Percentiles rank a stretch among this genome's conserved stretches.
Conservation (phyloP, 345 rosid genomes). For the Populus deltoides region DNA sequence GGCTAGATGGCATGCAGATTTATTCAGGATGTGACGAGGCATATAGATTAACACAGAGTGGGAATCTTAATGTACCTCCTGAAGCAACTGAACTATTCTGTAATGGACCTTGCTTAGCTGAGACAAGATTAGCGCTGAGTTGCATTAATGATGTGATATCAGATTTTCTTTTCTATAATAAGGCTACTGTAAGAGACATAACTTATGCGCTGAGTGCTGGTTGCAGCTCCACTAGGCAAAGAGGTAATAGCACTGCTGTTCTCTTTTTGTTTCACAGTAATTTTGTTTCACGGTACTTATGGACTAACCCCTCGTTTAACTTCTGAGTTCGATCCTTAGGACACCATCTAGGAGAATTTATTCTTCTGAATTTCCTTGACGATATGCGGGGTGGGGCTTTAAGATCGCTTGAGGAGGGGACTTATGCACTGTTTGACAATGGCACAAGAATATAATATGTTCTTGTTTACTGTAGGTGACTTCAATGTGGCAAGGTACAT, state of each 20-base stretch:
- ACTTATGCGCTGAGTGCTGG: slow-evolving; percentile 39
- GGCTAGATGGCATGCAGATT: slow-evolving; percentile 26
- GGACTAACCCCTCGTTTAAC: no score
- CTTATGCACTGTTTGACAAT: no score
- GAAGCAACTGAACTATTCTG: slow-evolving; percentile 50
- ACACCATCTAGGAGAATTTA: no score
- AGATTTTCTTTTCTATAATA: slow-evolving; percentile 45
- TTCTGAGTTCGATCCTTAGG: no score
- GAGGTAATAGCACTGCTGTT: slow-evolving; percentile 30
- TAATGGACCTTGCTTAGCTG: slow-evolving; percentile 48
- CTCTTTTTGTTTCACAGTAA: neutral
- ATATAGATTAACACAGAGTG: slow-evolving; percentile 44
- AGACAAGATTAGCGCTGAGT: slow-evolving; percentile 46
- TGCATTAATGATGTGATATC: slow-evolving; percentile 47
- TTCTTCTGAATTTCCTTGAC: no score
- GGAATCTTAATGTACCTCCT: slow-evolving; percentile 45
- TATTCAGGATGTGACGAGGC: slow-evolving; percentile 45
- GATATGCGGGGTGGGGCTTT: no score
- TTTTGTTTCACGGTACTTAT: no score
- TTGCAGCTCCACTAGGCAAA: slow-evolving; percentile 46
- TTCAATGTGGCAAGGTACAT: slow-evolving; percentile 43
- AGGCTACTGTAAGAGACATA: slow-evolving; percentile 39
- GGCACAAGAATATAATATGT: neutral
- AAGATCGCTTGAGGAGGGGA: no score
- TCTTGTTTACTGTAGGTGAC: slow-evolving; percentile 34